Evolutionary conservation across 805 yeast genomes (phyloP).

Genomic region (Citeromyces matritensis): DNA sequence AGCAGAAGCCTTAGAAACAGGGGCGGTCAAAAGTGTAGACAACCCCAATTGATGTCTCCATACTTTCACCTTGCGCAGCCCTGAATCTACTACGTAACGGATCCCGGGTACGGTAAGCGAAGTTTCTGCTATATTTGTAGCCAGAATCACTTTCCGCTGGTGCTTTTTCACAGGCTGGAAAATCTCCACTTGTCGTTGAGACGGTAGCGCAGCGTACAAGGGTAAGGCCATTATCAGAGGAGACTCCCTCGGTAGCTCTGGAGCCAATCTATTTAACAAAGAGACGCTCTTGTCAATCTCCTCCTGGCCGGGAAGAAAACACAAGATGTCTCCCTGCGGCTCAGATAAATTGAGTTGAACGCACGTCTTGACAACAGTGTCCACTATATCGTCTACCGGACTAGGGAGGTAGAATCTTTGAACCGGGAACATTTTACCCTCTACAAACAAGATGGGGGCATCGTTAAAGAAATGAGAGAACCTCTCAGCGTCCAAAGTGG

Average conservation of each 20-base stretch:
- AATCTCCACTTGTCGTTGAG: constrained; percentile 68
- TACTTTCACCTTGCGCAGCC: constrained; percentile 82
- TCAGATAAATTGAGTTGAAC: constrained; percentile 71
- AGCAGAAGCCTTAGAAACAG: constrained; percentile 90
- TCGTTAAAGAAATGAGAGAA: constrained; percentile 65
- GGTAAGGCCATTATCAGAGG: constrained; percentile 72
- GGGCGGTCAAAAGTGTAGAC: constrained; percentile 83
- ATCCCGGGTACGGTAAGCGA: constrained; percentile 94
- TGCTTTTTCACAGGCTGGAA: constrained; percentile 50
- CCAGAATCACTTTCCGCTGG: constrained; percentile 72
- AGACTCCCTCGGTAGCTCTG: constrained; percentile 55
- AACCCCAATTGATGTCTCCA: constrained; percentile 90
- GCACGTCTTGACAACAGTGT: constrained; percentile 56
- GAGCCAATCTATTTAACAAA: constrained; percentile 42
- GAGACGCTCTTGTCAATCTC: constrained; percentile 81
- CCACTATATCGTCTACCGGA: constrained; percentile 73
- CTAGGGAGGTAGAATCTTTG: constrained; percentile 48
- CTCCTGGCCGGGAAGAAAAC: constrained; percentile 93
- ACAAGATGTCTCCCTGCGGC: constrained; percentile 79
- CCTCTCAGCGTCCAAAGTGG: constrained; percentile 84
- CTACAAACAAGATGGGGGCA: constrained; percentile 77
- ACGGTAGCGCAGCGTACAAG: constrained; percentile 87
- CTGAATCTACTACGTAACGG: constrained; percentile 84
- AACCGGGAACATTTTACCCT: constrained; percentile 84
- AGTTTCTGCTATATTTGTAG: constrained; percentile 97